These are phyloP conservation scores for Funneliformis geosporum DNA, from an alignment of 192 early-diverging fungal species.

Conservation along the genomic window DNA sequence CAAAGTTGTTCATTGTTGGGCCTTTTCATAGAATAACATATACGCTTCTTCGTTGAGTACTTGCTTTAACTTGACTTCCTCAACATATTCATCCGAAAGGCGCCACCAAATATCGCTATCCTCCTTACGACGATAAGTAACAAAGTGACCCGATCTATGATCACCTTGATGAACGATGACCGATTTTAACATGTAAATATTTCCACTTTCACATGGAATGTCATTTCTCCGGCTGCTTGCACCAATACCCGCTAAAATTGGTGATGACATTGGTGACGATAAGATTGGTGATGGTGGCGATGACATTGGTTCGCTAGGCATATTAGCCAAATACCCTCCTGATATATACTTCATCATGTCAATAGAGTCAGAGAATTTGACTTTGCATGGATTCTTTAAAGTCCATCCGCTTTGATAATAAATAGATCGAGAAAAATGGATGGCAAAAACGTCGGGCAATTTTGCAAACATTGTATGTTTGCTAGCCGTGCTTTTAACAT, in stretches of 20 bases:
- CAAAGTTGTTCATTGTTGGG: not conserved
- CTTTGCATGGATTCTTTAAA: slow-evolving; percentile 78
- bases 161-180: slow-evolving; percentile 84
- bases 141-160: slow-evolving; percentile 91
- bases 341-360: slow-evolving; percentile 81
- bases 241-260: slow-evolving; percentile 33
- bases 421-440: slow-evolving; percentile 87
- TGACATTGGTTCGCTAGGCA: slow-evolving; percentile 48
- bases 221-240: not conserved
- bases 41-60: slow-evolving; percentile 74
- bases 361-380: slow-evolving; percentile 69
- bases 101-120: slow-evolving; percentile 61
- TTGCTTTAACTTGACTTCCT: slow-evolving; percentile 61
- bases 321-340: slow-evolving; percentile 60
- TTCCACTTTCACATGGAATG: slow-evolving; percentile 33
- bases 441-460: slow-evolving; percentile 75
- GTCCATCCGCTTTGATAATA: slow-evolving; percentile 61
- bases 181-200: slow-evolving; percentile 70
- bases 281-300: slow-evolving; percentile 27
- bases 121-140: slow-evolving; percentile 75
- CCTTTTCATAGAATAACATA: slow-evolving; percentile 74
- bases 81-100: slow-evolving; percentile 72
- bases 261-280: slow-evolving; percentile 13
- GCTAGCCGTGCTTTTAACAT: slow-evolving; percentile 5
- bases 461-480: slow-evolving; percentile 86